Evolutionary conservation across 225 moss, liverwort and hornwort species (phyloP).

Genomic region (Physcomitrium patens): DNA sequence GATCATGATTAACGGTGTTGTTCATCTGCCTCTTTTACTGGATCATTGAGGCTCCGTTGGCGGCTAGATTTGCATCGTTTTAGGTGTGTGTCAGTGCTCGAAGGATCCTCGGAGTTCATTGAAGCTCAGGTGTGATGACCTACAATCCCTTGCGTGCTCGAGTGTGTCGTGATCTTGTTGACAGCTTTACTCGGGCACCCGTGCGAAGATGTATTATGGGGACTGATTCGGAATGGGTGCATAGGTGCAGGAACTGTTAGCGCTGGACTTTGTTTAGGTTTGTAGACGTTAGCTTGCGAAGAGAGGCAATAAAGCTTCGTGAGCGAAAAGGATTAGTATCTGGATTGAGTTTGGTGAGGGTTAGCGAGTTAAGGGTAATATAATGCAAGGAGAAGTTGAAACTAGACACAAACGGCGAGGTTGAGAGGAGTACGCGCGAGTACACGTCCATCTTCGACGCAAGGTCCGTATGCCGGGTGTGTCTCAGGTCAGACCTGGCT

Average conservation of each 20-base stretch:
- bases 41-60: background rate
- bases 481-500: background rate
- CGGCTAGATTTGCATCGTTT: background rate
- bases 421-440: background rate
- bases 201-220: background rate
- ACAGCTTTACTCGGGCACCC: background rate
- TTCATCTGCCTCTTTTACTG: background rate
- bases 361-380: background rate
- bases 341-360: background rate
- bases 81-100: background rate
- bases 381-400: background rate
- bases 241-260: too few species aligned
- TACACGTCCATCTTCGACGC: background rate
- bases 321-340: background rate
- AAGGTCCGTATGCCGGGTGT: background rate
- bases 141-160: background rate
- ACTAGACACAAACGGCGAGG: background rate
- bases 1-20: background rate
- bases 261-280: background rate
- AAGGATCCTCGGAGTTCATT: background rate
- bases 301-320: background rate
- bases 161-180: background rate
- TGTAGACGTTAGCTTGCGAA: conserved; percentile 4
- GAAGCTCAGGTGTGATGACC: background rate
- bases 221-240: background rate